Percentiles rank a stretch among this genome's conserved stretches.
Conservation (phyloP, 2,329 filamentous ascomycete genomes). For the Ascomycota sp. region DNA sequence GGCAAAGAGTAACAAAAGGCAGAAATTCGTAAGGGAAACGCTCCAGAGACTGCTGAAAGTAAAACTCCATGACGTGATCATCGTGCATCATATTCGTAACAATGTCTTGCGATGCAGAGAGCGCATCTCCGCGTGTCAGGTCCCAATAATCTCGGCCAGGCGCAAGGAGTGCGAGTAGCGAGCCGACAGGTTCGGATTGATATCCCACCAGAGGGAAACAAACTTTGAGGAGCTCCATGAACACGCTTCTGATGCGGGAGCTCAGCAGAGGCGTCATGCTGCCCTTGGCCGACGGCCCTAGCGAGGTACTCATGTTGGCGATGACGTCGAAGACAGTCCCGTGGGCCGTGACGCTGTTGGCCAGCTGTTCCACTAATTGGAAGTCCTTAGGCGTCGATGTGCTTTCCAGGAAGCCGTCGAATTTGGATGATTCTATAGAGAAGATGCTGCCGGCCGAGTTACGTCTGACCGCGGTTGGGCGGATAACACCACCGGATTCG, state of each 20-base stretch:
- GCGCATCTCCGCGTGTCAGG: conserved; percentile 17
- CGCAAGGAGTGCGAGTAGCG: conserved; percentile 43
- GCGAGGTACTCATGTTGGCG: conserved; percentile 24
- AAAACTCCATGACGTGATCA: conserved; percentile 29
- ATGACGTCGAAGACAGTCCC: conserved; percentile 34
- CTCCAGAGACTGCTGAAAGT: conserved; percentile 47
- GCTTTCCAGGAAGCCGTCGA: conserved; percentile 35
- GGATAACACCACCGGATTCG: conserved; percentile 22
- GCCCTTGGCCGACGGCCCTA: conserved; percentile 23
- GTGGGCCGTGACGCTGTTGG: conserved; percentile 24
- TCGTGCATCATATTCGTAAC: conserved; percentile 15
- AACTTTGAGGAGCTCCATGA: conserved; percentile 51
- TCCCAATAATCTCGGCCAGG: conserved; percentile 33
- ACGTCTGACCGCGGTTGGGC: conserved; percentile 22
- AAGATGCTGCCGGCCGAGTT: conserved; percentile 42
- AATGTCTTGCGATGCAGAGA: conserved; percentile 13
- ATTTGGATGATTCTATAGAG: conserved; percentile 38
- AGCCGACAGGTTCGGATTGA: conserved; percentile 46
- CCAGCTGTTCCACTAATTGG: conserved; percentile 28
- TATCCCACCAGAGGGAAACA: conserved; percentile 51
- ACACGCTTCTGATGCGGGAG: conserved; percentile 39
- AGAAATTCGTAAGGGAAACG: conserved; percentile 74
- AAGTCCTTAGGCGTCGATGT: conserved; percentile 29
- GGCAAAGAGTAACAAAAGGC: conserved; percentile 56
- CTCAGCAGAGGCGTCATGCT: conserved; percentile 35